phyloP scores from a whole-genome alignment of 352 stramenopile species.

The Pythium biforme region DNA sequence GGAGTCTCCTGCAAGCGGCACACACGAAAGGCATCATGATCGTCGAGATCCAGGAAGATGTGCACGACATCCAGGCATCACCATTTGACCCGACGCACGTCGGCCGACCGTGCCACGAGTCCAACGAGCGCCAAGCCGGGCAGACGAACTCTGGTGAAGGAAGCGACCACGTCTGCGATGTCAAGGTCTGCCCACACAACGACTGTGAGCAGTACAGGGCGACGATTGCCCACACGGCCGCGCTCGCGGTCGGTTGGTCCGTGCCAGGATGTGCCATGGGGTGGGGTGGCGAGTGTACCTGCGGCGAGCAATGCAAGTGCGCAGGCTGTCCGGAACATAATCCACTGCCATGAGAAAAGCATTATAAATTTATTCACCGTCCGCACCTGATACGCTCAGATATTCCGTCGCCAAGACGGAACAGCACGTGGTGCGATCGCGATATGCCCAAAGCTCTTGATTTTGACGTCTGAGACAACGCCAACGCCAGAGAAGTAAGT shows the following conservation, averaged over 20 bases:
- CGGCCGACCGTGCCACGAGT: background rate
- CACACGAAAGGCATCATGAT: conserved; percentile 44
- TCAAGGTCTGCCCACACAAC: conserved; percentile 58
- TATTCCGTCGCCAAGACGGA: conserved; percentile 56
- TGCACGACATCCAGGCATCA: background rate
- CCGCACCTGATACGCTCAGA: conserved; percentile 24
- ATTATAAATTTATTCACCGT: background rate
- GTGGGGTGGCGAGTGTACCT: conserved; percentile 75
- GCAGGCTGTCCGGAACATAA: conserved; percentile 77
- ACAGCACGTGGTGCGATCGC: conserved; percentile 60
- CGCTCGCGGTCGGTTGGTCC: conserved; percentile 71
- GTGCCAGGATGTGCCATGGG: conserved; percentile 81
- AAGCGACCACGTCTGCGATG: conserved; percentile 55
- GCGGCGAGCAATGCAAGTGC: conserved; percentile 76
- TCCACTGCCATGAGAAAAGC: conserved; percentile 25
- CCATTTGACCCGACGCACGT: conserved; percentile 18
- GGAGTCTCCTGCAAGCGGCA: conserved; percentile 38
- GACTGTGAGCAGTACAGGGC: conserved; percentile 75
- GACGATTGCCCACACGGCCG: conserved; percentile 74
- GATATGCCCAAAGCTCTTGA: conserved; percentile 70
- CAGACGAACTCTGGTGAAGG: background rate
- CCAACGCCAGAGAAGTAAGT: conserved; percentile 45
- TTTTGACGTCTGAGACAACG: conserved; percentile 51
- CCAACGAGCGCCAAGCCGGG: background rate
- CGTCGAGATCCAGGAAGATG: conserved; percentile 47